Evolutionary conservation across 2,329 filamentous ascomycete species (phyloP), one percentile per base, ranked within the genome.

Genomic region (Chrysosporium keratinophilum): DNA sequence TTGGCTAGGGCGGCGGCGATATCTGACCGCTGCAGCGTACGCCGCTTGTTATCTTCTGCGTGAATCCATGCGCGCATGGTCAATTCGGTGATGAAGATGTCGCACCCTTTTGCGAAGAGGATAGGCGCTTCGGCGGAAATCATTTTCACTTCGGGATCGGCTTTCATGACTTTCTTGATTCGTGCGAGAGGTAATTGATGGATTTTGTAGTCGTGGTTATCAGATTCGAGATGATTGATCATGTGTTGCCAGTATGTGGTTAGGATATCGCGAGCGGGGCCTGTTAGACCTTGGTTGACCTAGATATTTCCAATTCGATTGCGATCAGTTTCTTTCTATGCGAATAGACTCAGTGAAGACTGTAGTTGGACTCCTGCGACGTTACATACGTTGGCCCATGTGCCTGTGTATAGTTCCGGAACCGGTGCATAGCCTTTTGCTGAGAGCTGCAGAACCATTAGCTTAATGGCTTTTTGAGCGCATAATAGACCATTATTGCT

Each of bases 111-210:
- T 50, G 93, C 93, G 65, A 98, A 98, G 12, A 98, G 77, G 62
- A 98, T 98, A 1, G 93, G 93, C 1, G 93, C 93, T 73, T 98
- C 93, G 7, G 93, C 93, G 3, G 90, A 97, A 59, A 98, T 98
- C 93, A 98, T 98, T 76, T 98, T 98, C 46, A 98, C 93, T 65
- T 98, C 93, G 0, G 93, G 93, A 62, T 98, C 93, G 0, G 93
- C 93, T 74, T 98, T 98, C 93, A 98, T 98, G 61, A 98, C 93
- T 71, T 98, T 98, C 78, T 98, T 98, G 75, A 98, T 98, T 52
- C 93, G 85, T n/a, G 93, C 93, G 40, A 98, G 78, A 1, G 93
- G 93, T 39, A 98, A 78, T 70, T 97, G 93, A 69, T 98, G 93
- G 54, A 97, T 81, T 73, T 98, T 98, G 78, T 97, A 98, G 71